These are phyloP conservation scores for Triticum timopheevii DNA, from an alignment of 176 grass and related monocot genomes.

Conservation along the genomic window DNA sequence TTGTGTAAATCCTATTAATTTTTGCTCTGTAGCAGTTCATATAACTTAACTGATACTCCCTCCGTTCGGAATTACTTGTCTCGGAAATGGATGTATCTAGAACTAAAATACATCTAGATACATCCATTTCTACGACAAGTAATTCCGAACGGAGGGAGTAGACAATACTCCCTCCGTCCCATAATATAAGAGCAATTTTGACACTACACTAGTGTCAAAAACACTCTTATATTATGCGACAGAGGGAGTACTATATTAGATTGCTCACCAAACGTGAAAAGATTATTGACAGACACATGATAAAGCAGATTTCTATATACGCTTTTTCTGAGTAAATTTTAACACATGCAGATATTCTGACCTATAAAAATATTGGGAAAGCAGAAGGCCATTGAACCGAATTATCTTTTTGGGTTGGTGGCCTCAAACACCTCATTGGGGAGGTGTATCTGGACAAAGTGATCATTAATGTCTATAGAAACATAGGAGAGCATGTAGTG, in stretches of 20 bases:
- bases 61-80: too few relatives aligned
- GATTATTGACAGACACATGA: neutral
- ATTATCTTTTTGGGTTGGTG: neutral
- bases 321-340: neutral
- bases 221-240: too few relatives aligned
- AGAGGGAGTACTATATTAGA: neutral
- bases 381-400: neutral
- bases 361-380: neutral
- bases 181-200: too few relatives aligned
- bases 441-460: constrained; percentile 1
- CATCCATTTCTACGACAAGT: too few relatives aligned
- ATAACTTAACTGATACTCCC: neutral
- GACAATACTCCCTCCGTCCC: neutral
- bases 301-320: neutral
- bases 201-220: too few relatives aligned
- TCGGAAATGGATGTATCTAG: too few relatives aligned
- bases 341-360: neutral
- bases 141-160: too few relatives aligned
- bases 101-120: too few relatives aligned
- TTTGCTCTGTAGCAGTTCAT: neutral
- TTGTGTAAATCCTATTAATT: neutral
- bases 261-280: neutral
- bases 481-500: neutral
- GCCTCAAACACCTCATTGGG: neutral
- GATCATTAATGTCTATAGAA: constrained; percentile 37